Evolutionary conservation across 139 green algal genomes (phyloP), one percentile per base, ranked within the genome.

Genomic region (Chlamydomonas eustigma): DNA sequence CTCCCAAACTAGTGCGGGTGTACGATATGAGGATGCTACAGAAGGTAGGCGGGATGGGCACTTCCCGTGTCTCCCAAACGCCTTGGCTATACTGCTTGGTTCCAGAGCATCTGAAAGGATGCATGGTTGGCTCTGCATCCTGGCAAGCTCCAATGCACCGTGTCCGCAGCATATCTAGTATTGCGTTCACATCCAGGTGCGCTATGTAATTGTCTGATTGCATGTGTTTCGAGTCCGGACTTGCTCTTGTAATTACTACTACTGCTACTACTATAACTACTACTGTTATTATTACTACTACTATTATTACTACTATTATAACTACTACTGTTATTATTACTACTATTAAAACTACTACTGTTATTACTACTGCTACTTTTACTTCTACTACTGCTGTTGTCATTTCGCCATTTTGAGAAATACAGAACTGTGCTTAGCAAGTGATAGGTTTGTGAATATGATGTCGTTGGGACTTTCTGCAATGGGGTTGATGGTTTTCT

Each of bases 1-100:
- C 66, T 28, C 33, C 66, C 18, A 22, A 32, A 37, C 35, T 58
- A 78, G 73, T 77, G n/a, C 78, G 78, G 4, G 22, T 83, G 36
- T 83, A 77, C 51, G 78, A 83, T 52, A 78, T 77, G 67, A 73
- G 78, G 36, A 80, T 75, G 74, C 74, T 83, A 68, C 66, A 35
- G 5, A 37, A 64, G 50, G 36, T 25, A 34, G 44, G 2, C 35
- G 39, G 31, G 31, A 22, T 37, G 38, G 31, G 1, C 2, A 28
- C 36, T 2, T 28, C 24, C 12, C 33, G 28, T 6, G 63, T 31
- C 32, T n/a, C n/a, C n/a, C n/a, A n/a, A 30, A 37, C 63, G 25
- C 24, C 35, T 1, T 84, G 79, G 79, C 18, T 76, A 2, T 52
- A 44, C 50, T 75, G 52, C 70, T 63, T 76, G 2, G 75, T 76